Percentiles rank a stretch among this genome's conserved stretches.
Evolutionary conservation across 306 rosid genomes (phyloP).

Genomic region (Astragalus membranaceus): DNA sequence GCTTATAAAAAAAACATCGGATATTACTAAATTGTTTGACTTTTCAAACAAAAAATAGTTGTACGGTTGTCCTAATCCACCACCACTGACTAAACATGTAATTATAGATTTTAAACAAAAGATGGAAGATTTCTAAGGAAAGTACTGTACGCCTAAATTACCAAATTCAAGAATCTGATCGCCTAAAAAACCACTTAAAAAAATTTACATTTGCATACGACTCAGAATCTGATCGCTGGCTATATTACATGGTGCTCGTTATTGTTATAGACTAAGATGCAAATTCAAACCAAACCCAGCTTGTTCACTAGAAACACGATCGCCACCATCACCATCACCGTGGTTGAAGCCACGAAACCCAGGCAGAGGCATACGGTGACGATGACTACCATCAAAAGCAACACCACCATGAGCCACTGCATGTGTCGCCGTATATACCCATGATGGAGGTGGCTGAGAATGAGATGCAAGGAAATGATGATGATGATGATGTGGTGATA

Average conservation of each 20-base stretch:
- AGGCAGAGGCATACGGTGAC: neutral
- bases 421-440: slow-evolving; percentile 1
- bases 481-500: neutral
- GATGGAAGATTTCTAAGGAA: too few species aligned
- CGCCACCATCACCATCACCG: slow-evolving; percentile 11
- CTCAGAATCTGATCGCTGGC: neutral
- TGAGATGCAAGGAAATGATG: neutral
- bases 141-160: too few species aligned
- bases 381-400: neutral
- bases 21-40: too few species aligned
- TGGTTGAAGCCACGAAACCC: neutral
- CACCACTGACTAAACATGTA: too few species aligned
- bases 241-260: neutral
- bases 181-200: too few species aligned
- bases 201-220: neutral
- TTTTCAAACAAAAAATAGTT: too few species aligned
- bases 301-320: neutral
- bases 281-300: slow-evolving; percentile 37
- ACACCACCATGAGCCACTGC: neutral
- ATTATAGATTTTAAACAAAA: too few species aligned
- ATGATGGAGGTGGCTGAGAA: slow-evolving; percentile 10
- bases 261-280: slow-evolving; percentile 29
- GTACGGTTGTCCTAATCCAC: too few species aligned
- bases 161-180: neutral
- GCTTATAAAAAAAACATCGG: too few species aligned